Conservation (phyloP, 495 filamentous ascomycete genomes). For the Cercophora scortea region DNA sequence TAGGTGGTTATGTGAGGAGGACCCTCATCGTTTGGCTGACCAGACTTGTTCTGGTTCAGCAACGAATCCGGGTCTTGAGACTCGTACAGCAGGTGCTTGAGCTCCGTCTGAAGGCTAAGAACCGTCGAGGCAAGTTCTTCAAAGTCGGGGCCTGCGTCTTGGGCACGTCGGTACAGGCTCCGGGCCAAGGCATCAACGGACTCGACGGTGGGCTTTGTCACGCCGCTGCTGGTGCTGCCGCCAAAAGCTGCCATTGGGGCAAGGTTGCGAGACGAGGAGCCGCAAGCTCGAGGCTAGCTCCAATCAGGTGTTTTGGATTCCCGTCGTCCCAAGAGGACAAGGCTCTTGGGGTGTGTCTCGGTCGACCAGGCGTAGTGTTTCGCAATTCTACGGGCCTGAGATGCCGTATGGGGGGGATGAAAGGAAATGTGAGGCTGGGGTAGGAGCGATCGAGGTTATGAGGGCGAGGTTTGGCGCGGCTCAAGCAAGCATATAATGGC, state of each 20-base stretch:
- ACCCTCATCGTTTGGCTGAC: conserved; percentile 6
- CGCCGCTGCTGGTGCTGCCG: conserved; percentile 1
- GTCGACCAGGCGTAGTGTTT: too few relatives aligned
- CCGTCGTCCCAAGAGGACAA: not conserved
- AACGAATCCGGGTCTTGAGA: conserved; percentile 40
- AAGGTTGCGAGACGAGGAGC: not conserved
- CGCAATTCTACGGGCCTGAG: too few relatives aligned
- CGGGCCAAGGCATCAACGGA: conserved; percentile 34
- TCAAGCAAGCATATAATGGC: too few relatives aligned
- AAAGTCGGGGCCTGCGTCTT: conserved; percentile 30
- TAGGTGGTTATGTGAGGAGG: conserved; percentile 20
- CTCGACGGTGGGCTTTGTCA: conserved; percentile 25
- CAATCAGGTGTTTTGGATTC: not conserved
- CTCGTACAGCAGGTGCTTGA: conserved; percentile 43
- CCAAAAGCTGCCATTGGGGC: conserved; percentile 10
- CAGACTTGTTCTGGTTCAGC: conserved; percentile 30
- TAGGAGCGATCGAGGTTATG: too few relatives aligned
- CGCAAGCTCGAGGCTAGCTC: too few relatives aligned
- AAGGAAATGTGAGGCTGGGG: too few relatives aligned
- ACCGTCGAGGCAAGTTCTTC: conserved; percentile 28
- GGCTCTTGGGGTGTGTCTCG: not conserved
- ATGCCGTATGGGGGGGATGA: too few relatives aligned
- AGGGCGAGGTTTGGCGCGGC: too few relatives aligned
- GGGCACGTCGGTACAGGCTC: conserved; percentile 29
- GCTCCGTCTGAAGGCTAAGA: conserved; percentile 35